Percentiles rank a stretch among this genome's conserved stretches.
Evolutionary conservation across 2,329 filamentous ascomycete genomes (phyloP).

Genomic region (Xylaria sp.): DNA sequence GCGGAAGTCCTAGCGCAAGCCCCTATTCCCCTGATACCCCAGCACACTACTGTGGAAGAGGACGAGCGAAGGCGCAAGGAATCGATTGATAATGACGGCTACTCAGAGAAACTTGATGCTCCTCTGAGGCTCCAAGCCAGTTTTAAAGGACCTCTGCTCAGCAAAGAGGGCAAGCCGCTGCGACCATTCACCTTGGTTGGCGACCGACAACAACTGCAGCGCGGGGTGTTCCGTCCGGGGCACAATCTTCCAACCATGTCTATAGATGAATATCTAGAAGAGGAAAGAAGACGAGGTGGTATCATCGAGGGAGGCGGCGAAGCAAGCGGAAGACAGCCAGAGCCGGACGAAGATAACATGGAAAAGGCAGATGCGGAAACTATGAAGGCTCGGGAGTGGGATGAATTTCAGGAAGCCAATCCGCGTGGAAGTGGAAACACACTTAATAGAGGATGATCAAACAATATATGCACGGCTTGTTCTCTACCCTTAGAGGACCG

Average conservation of each 20-base stretch:
- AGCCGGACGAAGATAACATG: constrained; percentile 87
- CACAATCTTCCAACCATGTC: constrained; percentile 97
- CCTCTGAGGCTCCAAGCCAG: constrained; percentile 57
- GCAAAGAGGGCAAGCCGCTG: constrained; percentile 79
- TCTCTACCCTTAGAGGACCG: too few relatives aligned
- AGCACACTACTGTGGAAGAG: constrained; percentile 53
- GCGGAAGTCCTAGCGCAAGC: constrained; percentile 79
- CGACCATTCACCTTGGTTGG: constrained; percentile 88
- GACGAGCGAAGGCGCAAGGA: constrained; percentile 50
- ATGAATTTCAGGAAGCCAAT: constrained; percentile 91
- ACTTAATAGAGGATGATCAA: constrained; percentile 69
- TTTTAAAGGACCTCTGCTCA: constrained; percentile 74
- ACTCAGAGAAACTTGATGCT: constrained; percentile 76
- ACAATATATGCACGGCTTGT: background rate
- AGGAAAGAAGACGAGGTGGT: constrained; percentile 81
- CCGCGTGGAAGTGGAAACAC: constrained; percentile 84
- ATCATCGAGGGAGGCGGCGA: constrained; percentile 92
- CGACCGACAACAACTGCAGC: constrained; percentile 73
- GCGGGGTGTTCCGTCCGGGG: constrained; percentile 85
- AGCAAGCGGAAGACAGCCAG: constrained; percentile 68
- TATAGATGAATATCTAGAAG: constrained; percentile 96
- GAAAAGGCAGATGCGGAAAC: constrained; percentile 89
- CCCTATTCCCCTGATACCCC: constrained; percentile 56
- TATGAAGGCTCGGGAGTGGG: constrained; percentile 92
- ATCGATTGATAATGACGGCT: constrained; percentile 52